Base-by-base conservation (phyloP, 306 rosid genomes). In the Fragaria vesca region DNA sequence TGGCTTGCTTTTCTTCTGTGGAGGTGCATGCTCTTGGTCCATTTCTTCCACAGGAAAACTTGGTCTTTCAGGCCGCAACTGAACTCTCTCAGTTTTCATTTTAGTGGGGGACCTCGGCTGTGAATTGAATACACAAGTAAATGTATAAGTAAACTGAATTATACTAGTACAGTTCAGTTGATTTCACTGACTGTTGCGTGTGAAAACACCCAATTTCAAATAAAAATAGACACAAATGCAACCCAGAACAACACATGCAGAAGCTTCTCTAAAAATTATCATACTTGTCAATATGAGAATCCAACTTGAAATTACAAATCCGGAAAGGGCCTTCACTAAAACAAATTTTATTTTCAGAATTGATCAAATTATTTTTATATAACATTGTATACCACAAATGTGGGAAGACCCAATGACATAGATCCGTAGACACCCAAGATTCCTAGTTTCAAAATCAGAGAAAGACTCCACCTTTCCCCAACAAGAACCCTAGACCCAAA, bases 1-100 rank as follows among this genome's bases (percentile, higher is more conserved):
- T 36, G 77, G 17, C 16, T 66, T 66, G 28, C 8, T 18, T 38
- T 38, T 66, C 48, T 18, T 43, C 48, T 18, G 28, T 38, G 71
- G 71, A 36, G 71, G 15, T 36, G 71, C 71, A 9, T 16, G 63
- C 6, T 4, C 21, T 32, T 32, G n/a, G 21, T 57, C 83, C 81
- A 18, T 55, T 38, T 13, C 79, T 40, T 78, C 78, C 36, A 20
- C 50, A 0, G 57, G 6, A 5, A 38, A 42, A 63, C 46, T 74
- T 12, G 20, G 54, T 36, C 20, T 60, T 69, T 77, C 62, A 7
- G 72, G 9, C 77, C 32, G 46, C 57, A 45, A 52, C 28, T 50
- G 55, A 17, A 43, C 61, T 48, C 46, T 50, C 77, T 75, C 78
- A 48, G 36, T 24, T 20, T 78, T 24, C 60, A 72, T 17, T 24